Base-by-base conservation (phyloP, 192 early-diverging fungal species). In the Coemansia sp. region DNA sequence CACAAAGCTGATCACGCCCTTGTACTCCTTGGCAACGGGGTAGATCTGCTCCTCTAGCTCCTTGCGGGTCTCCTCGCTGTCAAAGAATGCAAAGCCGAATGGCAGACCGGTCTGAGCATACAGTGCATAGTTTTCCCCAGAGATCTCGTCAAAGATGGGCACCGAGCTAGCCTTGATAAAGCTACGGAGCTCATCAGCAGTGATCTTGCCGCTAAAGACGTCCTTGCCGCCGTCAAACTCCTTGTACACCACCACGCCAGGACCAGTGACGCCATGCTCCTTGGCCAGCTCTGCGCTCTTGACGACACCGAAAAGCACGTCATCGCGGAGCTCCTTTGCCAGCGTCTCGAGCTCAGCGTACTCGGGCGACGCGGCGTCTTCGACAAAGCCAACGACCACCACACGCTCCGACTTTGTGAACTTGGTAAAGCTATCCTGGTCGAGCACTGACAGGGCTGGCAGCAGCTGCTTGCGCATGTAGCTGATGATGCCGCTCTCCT, bases 381-480 rank as follows among this genome's bases (percentile, higher is more conserved):
- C 68, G 62, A 95, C 83, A 86, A 88, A 93, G 61, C 88, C 97
- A 63, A 99, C 80, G 63, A 98, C 82, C 60, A 97, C 94, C 31
- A 96, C 91, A 59, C 90, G 89, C 84, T 98, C 95, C 14, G 91
- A 90, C 48, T 70, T 73, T 59, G 89, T 84, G 79, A 99, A 98
- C 9, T 83, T 79, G 59, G 82, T 84, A 70, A 95, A 83, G 63
- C 82, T 89, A 39, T 88, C 90, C 60, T 86, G 80, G 21, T 77
- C 77, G 34, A 99, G 71, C 31, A 73, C 82, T 24, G 91, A 86
- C 33, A 97, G 76, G 43, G 95, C 85, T 43, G 97, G 97, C 46
- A 93, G 85, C 28, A 84, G 70, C 84, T 96, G 94, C 91, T 95
- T 97, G 71, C 89, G 87, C 94, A 99, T 95, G 86, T 91, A 93